Evolutionary conservation across 805 yeast species (phyloP), one percentile per base, ranked within the genome.

Genomic region (Naumovozyma dairenensis): DNA sequence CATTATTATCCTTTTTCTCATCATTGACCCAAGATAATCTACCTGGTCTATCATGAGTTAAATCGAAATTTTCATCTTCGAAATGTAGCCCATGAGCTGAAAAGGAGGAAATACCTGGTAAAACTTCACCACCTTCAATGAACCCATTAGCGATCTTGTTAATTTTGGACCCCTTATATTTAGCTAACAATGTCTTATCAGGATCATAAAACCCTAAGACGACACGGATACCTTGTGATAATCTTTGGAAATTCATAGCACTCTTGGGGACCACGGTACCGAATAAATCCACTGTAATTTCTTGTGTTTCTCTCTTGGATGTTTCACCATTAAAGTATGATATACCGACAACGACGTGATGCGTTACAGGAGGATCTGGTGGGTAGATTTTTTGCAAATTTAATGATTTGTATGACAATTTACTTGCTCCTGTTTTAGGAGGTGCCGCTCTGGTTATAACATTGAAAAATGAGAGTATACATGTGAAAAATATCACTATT

Each of bases 81-180:
- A 85, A 78, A 49, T 66, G 68, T 36, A 63, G 63, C 20, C 94
- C 95, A 58, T 75, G 81, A 47, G 84, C 77, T 18, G 93, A 80
- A 46, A 67, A 66, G 9, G 95, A 89, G 12, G 92, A 93, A 35
- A 72, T 65, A 12, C 89, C 87, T 17, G 67, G 69, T 44, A 80
- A 77, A 53, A 79, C 77, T 58, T 84, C 89, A 42, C 96, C 96
- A 37, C 94, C 94, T 62, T 83, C 94, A 46, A 86, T 70, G 80
- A 83, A 76, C 55, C 81, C 82, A 36, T 69, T 68, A 28, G 73
- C 67, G 32, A 85, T 74, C 40, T 87, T 70, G 60, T 81, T 92
- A 70, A 85, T 80, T 16, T 65, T 57, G 5, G 85, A 71, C 39
- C 67, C 69, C 45, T 66, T 63, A 62, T 79, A 83, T 3, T 69